phyloP scores from a whole-genome alignment of 208 protist species.

The Spongospora subterranea region DNA sequence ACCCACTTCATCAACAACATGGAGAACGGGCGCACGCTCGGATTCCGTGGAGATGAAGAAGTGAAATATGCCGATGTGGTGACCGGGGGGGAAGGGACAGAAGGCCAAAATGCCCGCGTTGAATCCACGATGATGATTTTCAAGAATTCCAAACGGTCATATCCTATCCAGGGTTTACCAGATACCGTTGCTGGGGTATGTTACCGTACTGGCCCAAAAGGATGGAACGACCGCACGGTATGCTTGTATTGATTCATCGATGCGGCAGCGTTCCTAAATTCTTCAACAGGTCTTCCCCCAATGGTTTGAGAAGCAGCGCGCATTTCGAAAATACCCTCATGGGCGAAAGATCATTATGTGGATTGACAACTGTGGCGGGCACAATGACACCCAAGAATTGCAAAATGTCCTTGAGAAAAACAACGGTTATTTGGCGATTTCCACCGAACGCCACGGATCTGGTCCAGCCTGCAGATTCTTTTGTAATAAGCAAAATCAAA shows the following conservation, averaged over 20 bases:
- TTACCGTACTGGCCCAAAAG: constrained; percentile 34
- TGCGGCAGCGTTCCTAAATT: too few species aligned
- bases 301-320: neutral
- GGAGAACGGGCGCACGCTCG: constrained; percentile 24
- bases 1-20: constrained; percentile 45
- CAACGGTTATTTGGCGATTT: neutral
- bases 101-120: neutral
- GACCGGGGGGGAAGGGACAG: neutral
- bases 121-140: constrained; percentile 17
- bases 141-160: neutral
- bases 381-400: neutral
- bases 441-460: neutral
- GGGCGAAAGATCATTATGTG: neutral
- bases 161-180: constrained; percentile 27
- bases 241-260: too few species aligned
- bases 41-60: constrained; percentile 4
- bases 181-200: constrained; percentile 9
- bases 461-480: neutral
- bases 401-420: neutral
- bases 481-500: neutral
- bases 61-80: constrained; percentile 39
- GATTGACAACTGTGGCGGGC: neutral
- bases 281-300: too few species aligned
- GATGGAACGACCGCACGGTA: too few species aligned
- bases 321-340: neutral